Evolutionary conservation across 208 protist species (phyloP).

Genomic region (Angomonas desouzai): DNA sequence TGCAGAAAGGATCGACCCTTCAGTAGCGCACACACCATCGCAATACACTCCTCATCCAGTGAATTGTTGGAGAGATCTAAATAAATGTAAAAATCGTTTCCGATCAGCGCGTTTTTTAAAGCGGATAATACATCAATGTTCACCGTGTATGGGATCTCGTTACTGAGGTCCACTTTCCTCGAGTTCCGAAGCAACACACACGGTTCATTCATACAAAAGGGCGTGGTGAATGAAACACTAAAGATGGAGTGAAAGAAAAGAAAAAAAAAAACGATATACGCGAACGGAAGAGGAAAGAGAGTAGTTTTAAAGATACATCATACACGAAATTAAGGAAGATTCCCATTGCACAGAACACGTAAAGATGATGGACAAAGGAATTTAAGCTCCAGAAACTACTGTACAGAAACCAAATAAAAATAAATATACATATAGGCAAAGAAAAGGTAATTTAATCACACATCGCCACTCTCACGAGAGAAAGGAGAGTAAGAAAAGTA

Average conservation of each 20-base stretch:
- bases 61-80: conserved; percentile 60
- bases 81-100: conserved; percentile 52
- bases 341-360: neutral
- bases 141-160: conserved; percentile 42
- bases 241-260: conserved; percentile 4
- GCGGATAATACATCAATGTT: conserved; percentile 37
- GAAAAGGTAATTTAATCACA: neutral
- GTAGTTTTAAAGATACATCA: neutral
- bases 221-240: too few species aligned
- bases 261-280: conserved; percentile 14
- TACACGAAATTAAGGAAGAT: neutral
- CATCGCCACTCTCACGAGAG: too few species aligned
- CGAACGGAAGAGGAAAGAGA: conserved; percentile 10
- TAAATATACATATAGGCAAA: conserved; percentile 8
- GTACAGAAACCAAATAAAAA: conserved; percentile 7
- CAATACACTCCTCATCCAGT: conserved; percentile 48
- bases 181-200: neutral
- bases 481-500: too few species aligned
- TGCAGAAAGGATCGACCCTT: conserved; percentile 49
- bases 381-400: conserved; percentile 15
- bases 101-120: conserved; percentile 38
- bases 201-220: neutral
- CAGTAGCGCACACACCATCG: conserved; percentile 54
- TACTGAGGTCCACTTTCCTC: conserved; percentile 60
- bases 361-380: neutral